Evolutionary conservation across 148 eudicot species (phyloP).

Genomic region (Fagopyrum homotropicum): DNA sequence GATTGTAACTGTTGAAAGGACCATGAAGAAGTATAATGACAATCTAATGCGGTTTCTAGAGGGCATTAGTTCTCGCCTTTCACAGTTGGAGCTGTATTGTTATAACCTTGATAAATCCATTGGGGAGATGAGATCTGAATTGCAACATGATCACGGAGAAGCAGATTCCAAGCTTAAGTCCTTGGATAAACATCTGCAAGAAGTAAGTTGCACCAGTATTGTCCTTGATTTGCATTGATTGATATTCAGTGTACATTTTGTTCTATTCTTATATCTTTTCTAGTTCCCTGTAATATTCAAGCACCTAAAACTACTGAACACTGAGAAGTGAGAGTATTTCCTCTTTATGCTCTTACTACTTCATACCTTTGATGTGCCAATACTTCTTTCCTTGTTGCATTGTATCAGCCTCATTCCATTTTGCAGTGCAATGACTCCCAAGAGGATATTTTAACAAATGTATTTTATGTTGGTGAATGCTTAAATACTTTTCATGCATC

Average conservation of each 20-base stretch:
- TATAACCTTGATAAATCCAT: constrained; percentile 95
- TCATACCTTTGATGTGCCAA: background rate
- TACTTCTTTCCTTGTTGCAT: background rate
- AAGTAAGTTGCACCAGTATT: constrained; percentile 35
- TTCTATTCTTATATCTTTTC: background rate
- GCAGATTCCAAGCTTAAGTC: constrained; percentile 80
- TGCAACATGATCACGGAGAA: constrained; percentile 75
- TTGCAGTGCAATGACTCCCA: background rate
- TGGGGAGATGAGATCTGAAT: constrained; percentile 93
- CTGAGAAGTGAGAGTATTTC: background rate
- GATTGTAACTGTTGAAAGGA: constrained; percentile 64
- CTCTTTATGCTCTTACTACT: background rate
- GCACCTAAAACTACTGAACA: background rate
- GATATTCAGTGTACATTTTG: background rate
- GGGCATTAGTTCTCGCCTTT: constrained; percentile 92
- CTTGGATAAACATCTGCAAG: constrained; percentile 89
- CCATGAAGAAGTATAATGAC: constrained; percentile 85
- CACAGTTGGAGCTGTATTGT: constrained; percentile 90
- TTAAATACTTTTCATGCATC: background rate
- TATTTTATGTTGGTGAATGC: background rate
- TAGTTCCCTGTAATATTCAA: background rate
- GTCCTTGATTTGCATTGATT: background rate
- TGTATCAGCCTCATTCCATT: background rate
- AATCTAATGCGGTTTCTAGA: constrained; percentile 97
- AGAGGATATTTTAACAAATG: background rate